Conservation (phyloP, 257 asterid species). For the Nicotiana otophora region DNA sequence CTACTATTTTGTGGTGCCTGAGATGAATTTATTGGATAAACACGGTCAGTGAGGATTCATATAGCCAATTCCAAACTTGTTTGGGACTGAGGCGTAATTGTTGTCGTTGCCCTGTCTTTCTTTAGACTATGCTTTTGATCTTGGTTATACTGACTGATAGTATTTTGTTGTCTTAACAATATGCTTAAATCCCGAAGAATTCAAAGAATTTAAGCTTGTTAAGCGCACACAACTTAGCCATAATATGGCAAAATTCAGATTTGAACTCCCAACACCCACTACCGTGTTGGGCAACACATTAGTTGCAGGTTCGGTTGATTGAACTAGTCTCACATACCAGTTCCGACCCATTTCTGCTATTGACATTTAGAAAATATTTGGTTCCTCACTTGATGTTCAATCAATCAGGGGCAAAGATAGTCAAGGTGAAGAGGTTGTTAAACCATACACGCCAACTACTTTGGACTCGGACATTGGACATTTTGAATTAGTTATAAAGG, state of each 20-base stretch:
- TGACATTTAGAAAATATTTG: neutral
- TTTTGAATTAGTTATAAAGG: conserved; percentile 95
- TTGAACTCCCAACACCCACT: conserved; percentile 80
- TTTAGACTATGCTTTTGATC: neutral
- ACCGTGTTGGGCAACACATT: conserved; percentile 90
- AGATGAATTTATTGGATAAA: no score
- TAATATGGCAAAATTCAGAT: conserved; percentile 89
- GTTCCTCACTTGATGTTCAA: neutral
- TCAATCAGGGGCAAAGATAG: conserved; percentile 81
- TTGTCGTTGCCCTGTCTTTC: neutral
- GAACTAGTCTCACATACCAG: conserved; percentile 3
- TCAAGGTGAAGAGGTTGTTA: conserved; percentile 93
- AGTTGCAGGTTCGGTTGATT: conserved; percentile 73
- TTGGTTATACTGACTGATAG: conserved; percentile 2
- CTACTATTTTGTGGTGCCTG: neutral
- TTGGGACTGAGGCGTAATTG: no score
- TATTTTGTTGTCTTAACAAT: conserved; percentile 30
- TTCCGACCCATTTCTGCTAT: neutral
- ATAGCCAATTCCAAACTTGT: no score
- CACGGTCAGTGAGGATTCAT: no score
- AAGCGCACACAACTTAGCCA: conserved; percentile 82
- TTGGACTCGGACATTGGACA: conserved; percentile 95
- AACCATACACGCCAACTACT: conserved; percentile 96
- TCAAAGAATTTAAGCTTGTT: conserved; percentile 85
- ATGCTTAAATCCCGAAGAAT: conserved; percentile 78